Evolutionary conservation across 208 protist genomes (phyloP), one percentile per base, ranked within the genome.

Genomic region (Leishmania aethiopica): DNA sequence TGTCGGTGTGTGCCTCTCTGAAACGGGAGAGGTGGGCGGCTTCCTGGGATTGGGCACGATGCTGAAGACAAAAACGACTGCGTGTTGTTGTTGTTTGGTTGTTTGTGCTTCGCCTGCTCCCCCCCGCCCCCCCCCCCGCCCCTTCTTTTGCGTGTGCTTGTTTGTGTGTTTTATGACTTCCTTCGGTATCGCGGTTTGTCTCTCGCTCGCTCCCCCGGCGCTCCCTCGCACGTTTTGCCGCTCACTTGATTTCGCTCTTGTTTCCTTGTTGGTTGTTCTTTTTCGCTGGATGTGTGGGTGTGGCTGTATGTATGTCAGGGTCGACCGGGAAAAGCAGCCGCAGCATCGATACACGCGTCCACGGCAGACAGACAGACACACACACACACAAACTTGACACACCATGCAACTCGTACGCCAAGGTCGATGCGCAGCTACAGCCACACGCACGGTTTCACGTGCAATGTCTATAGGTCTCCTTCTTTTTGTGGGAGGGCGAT

Each of bases 381-480:
- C 32, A 64, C 25, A 40, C 10, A 57, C 28, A 40, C 13, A 28
- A 32, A 3, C 13, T 35, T 70, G 64, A n/a, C 73, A 19, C 15
- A 28, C 4, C 25, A 69, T 32, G 7, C 71, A 37, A 62, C 19
- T 11, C 25, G n/a, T 17, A n/a, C 32, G n/a, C 11, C 70, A 55
- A 55, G 3, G 51, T 62, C n/a, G 32, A 77, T n/a, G n/a, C 32
- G 47, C n/a, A 60, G 51, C 32, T 28, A 47, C 51, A 4, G n/a
- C 32, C n/a, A 77, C 51, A 47, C 73, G 35, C 51, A 17, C 53
- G 6, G 42, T 25, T 28, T 28, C 35, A 40, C 51, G 47, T 45
- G 10, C 73, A 42, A 62, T 81, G 77, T 85, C 67, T 79, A 81
- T 81, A 79, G 53, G 72, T 37, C 40, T 35, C 32, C 49, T 76